phyloP scores from a whole-genome alignment of 2,329 filamentous ascomycete genomes.

The Penicillium sp. region DNA sequence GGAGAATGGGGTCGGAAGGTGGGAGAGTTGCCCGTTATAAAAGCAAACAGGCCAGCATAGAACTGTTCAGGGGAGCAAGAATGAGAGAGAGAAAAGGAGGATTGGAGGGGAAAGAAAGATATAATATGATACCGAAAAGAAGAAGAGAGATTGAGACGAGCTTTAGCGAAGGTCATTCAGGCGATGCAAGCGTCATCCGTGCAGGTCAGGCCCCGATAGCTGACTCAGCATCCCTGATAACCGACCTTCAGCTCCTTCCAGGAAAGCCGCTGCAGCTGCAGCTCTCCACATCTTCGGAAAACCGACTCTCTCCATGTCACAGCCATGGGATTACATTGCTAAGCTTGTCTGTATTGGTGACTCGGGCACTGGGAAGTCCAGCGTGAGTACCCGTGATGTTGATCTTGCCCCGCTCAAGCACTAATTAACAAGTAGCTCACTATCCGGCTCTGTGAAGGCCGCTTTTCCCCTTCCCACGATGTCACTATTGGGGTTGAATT shows the following conservation, averaged over 20 bases:
- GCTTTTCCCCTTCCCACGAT: slow-evolving; percentile 90
- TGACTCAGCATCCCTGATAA: slow-evolving; percentile 32
- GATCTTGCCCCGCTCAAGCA: not conserved
- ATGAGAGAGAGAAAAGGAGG: not conserved
- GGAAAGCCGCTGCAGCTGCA: not conserved
- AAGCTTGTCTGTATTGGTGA: slow-evolving; percentile 98
- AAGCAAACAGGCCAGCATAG: not conserved
- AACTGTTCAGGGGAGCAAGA: not conserved
- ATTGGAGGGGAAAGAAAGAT: not conserved
- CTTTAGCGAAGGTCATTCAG: slow-evolving; percentile 13
- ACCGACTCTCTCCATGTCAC: slow-evolving; percentile 39
- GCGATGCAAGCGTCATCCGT: slow-evolving; percentile 35
- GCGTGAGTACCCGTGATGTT: slow-evolving; percentile 42
- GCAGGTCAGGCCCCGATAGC: slow-evolving; percentile 32
- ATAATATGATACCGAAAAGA: not conserved
- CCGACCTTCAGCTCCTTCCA: slow-evolving; percentile 4
- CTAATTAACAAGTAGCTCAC: slow-evolving; percentile 60
- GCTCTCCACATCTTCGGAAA: slow-evolving; percentile 1
- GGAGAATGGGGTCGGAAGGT: slow-evolving; percentile 1
- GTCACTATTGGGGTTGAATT: slow-evolving; percentile 97
- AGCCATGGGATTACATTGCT: slow-evolving; percentile 95
- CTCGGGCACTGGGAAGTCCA: slow-evolving; percentile 91
- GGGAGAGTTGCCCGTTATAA: not conserved
- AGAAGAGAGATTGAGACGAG: not conserved
- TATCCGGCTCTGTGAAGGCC: slow-evolving; percentile 91